phyloP scores from a whole-genome alignment of 2,329 filamentous ascomycete genomes.

The Aspergillus jensenii region DNA sequence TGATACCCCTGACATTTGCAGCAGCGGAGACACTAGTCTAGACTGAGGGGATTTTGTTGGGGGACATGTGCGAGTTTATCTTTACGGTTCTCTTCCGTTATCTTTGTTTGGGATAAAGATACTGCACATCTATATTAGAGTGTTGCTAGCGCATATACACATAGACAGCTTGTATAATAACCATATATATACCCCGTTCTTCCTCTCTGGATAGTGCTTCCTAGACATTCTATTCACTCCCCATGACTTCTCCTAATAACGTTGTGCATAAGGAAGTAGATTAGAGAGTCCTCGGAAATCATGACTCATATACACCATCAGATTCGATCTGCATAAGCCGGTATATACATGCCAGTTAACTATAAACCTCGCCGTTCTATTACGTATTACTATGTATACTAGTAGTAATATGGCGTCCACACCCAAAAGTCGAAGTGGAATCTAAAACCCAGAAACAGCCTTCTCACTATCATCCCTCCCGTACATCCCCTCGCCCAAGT shows the following conservation, averaged over 20 bases:
- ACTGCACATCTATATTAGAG: neutral
- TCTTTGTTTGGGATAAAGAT: neutral
- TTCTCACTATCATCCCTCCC: conserved; percentile 43
- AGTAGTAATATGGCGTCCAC: neutral
- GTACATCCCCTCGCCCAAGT: conserved; percentile 56
- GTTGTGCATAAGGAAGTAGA: too few relatives aligned
- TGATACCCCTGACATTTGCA: neutral
- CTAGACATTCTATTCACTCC: neutral
- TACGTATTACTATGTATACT: neutral
- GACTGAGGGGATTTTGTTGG: too few relatives aligned
- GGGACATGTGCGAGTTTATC: neutral
- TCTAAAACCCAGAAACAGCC: conserved; percentile 39
- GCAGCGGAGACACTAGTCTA: neutral
- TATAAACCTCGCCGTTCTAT: neutral
- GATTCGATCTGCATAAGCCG: neutral
- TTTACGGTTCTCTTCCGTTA: neutral
- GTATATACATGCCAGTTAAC: neutral
- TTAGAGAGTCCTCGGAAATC: too few relatives aligned
- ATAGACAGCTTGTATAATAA: neutral
- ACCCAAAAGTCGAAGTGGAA: neutral
- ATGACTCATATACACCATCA: neutral
- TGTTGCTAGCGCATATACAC: neutral
- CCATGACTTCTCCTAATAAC: neutral
- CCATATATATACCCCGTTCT: neutral
- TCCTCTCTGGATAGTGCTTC: too few relatives aligned